These are phyloP conservation scores for Salvia splendens DNA, from an alignment of 257 asterid genomes.

Conservation along the genomic window DNA sequence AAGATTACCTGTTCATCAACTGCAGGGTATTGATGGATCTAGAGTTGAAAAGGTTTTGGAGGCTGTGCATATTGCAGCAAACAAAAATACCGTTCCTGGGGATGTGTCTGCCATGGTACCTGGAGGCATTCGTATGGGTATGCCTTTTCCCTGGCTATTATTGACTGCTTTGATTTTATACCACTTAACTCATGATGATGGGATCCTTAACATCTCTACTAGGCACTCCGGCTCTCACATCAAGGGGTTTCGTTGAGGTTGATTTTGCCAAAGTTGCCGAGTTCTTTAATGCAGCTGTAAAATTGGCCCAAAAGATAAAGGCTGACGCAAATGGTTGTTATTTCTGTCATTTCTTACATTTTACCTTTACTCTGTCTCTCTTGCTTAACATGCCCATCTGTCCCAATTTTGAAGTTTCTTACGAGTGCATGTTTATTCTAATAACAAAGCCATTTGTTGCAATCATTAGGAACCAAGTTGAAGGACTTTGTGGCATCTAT, in stretches of 20 bases:
- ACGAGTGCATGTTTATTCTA: constrained; percentile 19
- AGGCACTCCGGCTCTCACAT: constrained; percentile 98
- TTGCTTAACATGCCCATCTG: constrained; percentile 1
- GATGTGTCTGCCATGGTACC: constrained; percentile 99
- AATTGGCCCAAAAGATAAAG: constrained; percentile 80
- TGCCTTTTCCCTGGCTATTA: constrained; percentile 19
- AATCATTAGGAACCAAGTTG: constrained; percentile 68
- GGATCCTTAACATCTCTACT: constrained; percentile 23
- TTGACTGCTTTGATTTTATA: not conserved
- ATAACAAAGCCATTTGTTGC: constrained; percentile 25
- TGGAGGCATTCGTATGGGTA: constrained; percentile 99
- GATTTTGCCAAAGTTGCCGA: constrained; percentile 91
- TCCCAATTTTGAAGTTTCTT: constrained; percentile 11
- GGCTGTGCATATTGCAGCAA: constrained; percentile 93
- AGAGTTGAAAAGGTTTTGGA: constrained; percentile 94
- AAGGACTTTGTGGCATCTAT: constrained; percentile 90
- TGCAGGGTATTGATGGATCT: constrained; percentile 97
- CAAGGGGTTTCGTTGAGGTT: constrained; percentile 78
- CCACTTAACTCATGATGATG: constrained; percentile 11
- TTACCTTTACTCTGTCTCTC: not conserved
- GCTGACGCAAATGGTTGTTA: constrained; percentile 72
- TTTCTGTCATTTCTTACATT: constrained; percentile 7
- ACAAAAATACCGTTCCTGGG: constrained; percentile 96
- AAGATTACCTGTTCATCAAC: not conserved
- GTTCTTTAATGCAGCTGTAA: constrained; percentile 82